These are phyloP conservation scores for Hanseniaspora guilliermondii DNA, from an alignment of 805 yeast species.

Conservation along the genomic window DNA sequence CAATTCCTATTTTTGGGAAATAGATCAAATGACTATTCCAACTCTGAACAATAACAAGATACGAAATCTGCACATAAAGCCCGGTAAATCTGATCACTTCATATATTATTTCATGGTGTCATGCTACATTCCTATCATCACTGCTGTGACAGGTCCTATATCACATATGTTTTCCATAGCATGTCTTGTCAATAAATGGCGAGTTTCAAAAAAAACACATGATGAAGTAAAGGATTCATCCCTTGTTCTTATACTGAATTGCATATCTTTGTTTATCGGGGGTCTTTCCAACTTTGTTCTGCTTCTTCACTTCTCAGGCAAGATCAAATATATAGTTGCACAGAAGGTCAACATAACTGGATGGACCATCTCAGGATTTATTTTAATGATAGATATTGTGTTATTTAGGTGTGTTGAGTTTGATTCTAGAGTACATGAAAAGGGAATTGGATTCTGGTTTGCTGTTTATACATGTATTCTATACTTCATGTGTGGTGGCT, in stretches of 20 bases:
- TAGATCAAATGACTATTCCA: slow-evolving; percentile 8
- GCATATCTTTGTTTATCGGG: slow-evolving; percentile 53
- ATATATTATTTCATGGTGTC: slow-evolving; percentile 53
- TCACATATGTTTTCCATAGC: slow-evolving; percentile 63
- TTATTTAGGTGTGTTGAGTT: slow-evolving; percentile 21
- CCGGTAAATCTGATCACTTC: slow-evolving; percentile 7
- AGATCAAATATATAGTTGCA: slow-evolving; percentile 44
- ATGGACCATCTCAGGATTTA: slow-evolving; percentile 48
- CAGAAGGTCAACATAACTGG: slow-evolving; percentile 51
- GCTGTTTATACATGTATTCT: slow-evolving; percentile 54
- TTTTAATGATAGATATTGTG: slow-evolving; percentile 37
- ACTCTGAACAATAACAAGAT: slow-evolving; percentile 5
- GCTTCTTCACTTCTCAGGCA: slow-evolving; percentile 53
- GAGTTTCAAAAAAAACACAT: slow-evolving; percentile 26
- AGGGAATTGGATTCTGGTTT: slow-evolving; percentile 65
- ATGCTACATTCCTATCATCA: slow-evolving; percentile 57
- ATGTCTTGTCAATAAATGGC: slow-evolving; percentile 62
- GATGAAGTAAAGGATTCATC: slow-evolving; percentile 26
- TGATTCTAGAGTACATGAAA: slow-evolving; percentile 15
- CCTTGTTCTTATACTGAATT: slow-evolving; percentile 44
- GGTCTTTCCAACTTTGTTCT: slow-evolving; percentile 56
- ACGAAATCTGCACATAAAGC: slow-evolving; percentile 3
- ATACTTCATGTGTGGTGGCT: slow-evolving; percentile 44
- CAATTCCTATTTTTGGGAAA: slow-evolving; percentile 3
- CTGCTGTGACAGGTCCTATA: slow-evolving; percentile 70